A percentile compares a stretch with the other conserved stretches of the same genome.
phyloP scores from a whole-genome alignment of 2,329 filamentous ascomycete genomes.

The Xenosphaeropsis pyriputrescens region DNA sequence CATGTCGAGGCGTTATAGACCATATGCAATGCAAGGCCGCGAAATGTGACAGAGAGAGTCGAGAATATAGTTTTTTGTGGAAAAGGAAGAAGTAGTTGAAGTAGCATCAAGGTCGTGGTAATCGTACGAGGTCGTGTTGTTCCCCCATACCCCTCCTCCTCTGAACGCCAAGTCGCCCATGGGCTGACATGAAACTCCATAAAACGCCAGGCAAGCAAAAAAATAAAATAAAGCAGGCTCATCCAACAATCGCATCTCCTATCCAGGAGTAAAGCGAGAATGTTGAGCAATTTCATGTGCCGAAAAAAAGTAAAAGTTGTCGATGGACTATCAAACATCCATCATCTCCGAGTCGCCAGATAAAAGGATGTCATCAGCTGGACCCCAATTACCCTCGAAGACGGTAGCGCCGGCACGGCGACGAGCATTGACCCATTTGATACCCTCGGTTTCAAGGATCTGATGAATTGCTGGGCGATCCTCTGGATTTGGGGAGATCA shows the following conservation, averaged over 20 bases:
- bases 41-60: too few relatives aligned
- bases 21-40: too few relatives aligned
- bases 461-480: slow-evolving; percentile 63
- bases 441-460: slow-evolving; percentile 56
- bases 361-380: slow-evolving; percentile 34
- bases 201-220: too few relatives aligned
- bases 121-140: too few relatives aligned
- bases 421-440: slow-evolving; percentile 66
- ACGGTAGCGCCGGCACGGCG: slow-evolving; percentile 83
- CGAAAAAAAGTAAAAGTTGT: slow-evolving; percentile 1
- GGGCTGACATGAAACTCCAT: too few relatives aligned
- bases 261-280: slow-evolving; percentile 1
- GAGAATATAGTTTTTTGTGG: too few relatives aligned
- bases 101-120: too few relatives aligned
- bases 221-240: too few relatives aligned
- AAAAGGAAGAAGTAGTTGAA: too few relatives aligned
- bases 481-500: slow-evolving; percentile 65
- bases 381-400: slow-evolving; percentile 93
- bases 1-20: too few relatives aligned
- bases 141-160: too few relatives aligned
- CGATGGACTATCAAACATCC: slow-evolving; percentile 14
- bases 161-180: too few relatives aligned
- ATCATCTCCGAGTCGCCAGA: slow-evolving; percentile 21
- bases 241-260: background rate
- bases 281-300: slow-evolving; percentile 1